These are phyloP conservation scores for Rutstroemia sp. DNA, from an alignment of 2,329 filamentous ascomycete genomes.

Conservation along the genomic window DNA sequence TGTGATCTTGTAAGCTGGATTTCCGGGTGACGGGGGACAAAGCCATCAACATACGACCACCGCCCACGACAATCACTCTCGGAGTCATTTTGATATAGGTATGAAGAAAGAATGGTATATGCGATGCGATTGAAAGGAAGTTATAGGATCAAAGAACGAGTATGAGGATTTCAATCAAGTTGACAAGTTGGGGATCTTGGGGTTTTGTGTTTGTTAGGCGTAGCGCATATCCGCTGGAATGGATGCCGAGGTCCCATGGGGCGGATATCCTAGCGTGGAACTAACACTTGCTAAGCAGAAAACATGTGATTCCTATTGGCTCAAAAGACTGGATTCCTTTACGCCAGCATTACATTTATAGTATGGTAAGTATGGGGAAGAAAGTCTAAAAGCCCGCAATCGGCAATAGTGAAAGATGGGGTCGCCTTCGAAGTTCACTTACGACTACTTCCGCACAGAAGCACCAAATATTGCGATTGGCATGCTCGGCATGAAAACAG, in stretches of 20 bases:
- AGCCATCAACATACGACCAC: slow-evolving; percentile 70
- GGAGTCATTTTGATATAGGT: slow-evolving; percentile 55
- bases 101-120: neutral
- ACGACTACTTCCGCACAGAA: too few relatives aligned
- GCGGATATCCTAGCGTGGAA: neutral
- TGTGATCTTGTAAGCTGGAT: slow-evolving; percentile 39
- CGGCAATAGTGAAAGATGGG: neutral
- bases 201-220: too few relatives aligned
- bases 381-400: neutral
- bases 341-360: neutral
- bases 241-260: slow-evolving; percentile 3
- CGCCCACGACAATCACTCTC: slow-evolving; percentile 94
- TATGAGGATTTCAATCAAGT: slow-evolving; percentile 8
- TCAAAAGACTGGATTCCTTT: neutral
- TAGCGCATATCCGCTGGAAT: slow-evolving; percentile 3
- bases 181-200: slow-evolving; percentile 13
- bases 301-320: neutral
- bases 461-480: too few relatives aligned
- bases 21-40: slow-evolving; percentile 11
- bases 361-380: neutral
- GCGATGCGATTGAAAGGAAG: slow-evolving; percentile 2
- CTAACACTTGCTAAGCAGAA: slow-evolving; percentile 4
- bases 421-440: neutral
- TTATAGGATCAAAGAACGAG: slow-evolving; percentile 10
- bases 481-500: too few relatives aligned